Evolutionary conservation across 2,329 filamentous ascomycete genomes (phyloP), one percentile per base, ranked within the genome.

Genomic region (Sporothrix dimorphospora): DNA sequence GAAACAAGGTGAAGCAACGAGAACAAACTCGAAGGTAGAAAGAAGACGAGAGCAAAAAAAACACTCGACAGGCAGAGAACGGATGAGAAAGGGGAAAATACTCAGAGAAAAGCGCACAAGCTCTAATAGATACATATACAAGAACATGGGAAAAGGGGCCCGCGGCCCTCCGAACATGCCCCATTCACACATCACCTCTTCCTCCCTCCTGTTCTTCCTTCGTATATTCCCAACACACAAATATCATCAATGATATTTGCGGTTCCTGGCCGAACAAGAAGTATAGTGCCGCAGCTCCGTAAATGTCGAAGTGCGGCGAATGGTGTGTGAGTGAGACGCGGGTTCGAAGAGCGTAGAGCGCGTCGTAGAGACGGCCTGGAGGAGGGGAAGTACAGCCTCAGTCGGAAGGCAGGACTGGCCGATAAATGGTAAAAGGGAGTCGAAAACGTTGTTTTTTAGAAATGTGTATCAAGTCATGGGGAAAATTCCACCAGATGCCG

Each of bases 61-160:
- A 63, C 45, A 27, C 47, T 49, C 47, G 16, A 49, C 16, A 49
- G 19, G 47, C 16, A 38, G 27, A 61, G 16, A 61, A 12, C 47
- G 21, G n/a, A 21, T 9, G n/a, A 47, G 9, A 55, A 63, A 14
- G 12, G 9, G 34, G 24, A 27, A 63, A 72, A 19, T 38, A 21
- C 12, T 16, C 11, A 65, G 1, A 38, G 53, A 57, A 57, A 70
- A 49, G 45, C 68, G 49, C 24, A 51, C 70, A 40, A 59, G 61
- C 70, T 71, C 70, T 71, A 71, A 57, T 67, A 47, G 45, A 40
- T 71, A 71, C 59, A 67, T 71, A 67, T 65, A 71, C 34, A 71
- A 38, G 16, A 47, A 57, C 14, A 71, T 51, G 16, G 63, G 42
- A 14, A 27, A 65, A n/a, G 61, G 14, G 12, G 9, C n/a, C 12